These are phyloP conservation scores for Aspergillus pseudotamarii DNA, from an alignment of 2,329 filamentous ascomycete species.

Conservation along the genomic window DNA sequence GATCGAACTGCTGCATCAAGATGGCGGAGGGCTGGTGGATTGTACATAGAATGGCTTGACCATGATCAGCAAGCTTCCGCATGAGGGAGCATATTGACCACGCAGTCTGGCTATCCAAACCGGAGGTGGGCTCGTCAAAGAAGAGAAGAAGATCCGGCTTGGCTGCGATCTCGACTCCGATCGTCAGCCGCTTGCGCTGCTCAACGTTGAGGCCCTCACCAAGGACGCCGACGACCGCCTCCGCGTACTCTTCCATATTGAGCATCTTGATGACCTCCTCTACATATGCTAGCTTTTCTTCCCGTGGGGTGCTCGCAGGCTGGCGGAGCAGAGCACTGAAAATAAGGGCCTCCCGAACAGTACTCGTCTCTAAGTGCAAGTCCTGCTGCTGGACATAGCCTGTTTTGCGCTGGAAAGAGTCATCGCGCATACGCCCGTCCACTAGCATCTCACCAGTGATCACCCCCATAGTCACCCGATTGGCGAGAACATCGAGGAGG, in stretches of 20 bases:
- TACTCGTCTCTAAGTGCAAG: constrained; percentile 79
- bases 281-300: constrained; percentile 82
- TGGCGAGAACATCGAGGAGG: constrained; percentile 79
- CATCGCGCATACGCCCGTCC: constrained; percentile 71
- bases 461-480: constrained; percentile 81
- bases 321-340: constrained; percentile 86
- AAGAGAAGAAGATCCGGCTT: constrained; percentile 87
- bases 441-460: constrained; percentile 83
- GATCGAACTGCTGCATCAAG: constrained; percentile 80
- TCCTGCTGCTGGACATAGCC: constrained; percentile 79
- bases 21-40: constrained; percentile 93
- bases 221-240: constrained; percentile 83
- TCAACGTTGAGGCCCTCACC: constrained; percentile 71
- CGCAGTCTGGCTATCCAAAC: constrained; percentile 86
- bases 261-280: constrained; percentile 85
- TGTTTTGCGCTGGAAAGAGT: constrained; percentile 65
- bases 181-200: constrained; percentile 75
- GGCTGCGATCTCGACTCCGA: constrained; percentile 88
- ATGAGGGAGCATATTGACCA: constrained; percentile 86
- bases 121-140: constrained; percentile 90
- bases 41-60: constrained; percentile 90
- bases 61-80: constrained; percentile 82
- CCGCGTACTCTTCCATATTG: constrained; percentile 85
- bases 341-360: constrained; percentile 80
- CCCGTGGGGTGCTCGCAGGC: constrained; percentile 67